Evolutionary conservation across 2,329 filamentous ascomycete genomes (phyloP).

Genomic region (Neofusicoccum sp.): DNA sequence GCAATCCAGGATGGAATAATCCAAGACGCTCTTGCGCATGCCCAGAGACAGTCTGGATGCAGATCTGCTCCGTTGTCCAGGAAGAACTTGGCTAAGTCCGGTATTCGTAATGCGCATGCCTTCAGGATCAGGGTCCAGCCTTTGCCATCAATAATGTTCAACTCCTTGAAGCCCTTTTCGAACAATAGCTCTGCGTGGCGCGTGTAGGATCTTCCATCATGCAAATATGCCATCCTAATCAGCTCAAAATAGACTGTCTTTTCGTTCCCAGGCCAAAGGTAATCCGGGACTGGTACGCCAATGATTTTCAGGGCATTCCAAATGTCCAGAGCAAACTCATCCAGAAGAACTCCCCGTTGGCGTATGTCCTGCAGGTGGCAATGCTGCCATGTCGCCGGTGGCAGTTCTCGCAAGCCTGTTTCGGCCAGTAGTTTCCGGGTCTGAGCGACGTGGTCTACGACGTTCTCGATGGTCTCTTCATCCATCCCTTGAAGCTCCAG

Average conservation of each 20-base stretch:
- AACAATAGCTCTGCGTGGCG: background rate
- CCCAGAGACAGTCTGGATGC: background rate
- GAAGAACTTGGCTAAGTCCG: background rate
- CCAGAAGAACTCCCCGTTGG: background rate
- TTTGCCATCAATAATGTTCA: background rate
- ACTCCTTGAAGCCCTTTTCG: background rate
- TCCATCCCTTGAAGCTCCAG: background rate
- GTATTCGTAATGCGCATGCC: background rate
- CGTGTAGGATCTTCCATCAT: no score
- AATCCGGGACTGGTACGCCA: background rate
- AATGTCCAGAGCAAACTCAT: background rate
- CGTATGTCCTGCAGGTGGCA: background rate
- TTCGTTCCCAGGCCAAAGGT: background rate
- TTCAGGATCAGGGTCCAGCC: background rate
- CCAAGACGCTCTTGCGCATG: background rate
- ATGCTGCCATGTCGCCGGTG: background rate
- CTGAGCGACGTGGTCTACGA: background rate
- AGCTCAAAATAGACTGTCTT: background rate
- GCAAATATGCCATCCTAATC: no score
- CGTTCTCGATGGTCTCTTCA: background rate
- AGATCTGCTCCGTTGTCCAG: background rate
- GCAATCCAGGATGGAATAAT: background rate
- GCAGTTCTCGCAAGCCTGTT: background rate
- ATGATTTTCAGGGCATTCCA: background rate
- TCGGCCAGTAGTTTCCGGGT: background rate